Percentiles rank a stretch among this genome's conserved stretches.
Evolutionary conservation across 129 eudicot species (phyloP).

Genomic region (Ambrosia artemisiifolia): DNA sequence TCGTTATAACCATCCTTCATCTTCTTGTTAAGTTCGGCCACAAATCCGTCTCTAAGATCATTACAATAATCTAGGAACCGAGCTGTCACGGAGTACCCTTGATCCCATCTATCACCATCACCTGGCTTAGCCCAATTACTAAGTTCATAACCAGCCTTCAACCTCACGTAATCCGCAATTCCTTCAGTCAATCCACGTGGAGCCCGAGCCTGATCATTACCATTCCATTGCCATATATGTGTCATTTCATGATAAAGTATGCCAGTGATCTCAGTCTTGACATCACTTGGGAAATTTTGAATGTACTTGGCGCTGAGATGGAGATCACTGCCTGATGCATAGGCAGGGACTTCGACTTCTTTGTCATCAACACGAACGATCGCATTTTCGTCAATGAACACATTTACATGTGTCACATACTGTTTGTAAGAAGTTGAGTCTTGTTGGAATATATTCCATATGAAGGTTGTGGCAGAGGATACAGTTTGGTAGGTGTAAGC

Average conservation of each 20-base stretch:
- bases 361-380: slow-evolving; percentile 37
- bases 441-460: slow-evolving; percentile 55
- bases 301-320: slow-evolving; percentile 49
- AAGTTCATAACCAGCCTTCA: slow-evolving; percentile 45
- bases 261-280: slow-evolving; percentile 1
- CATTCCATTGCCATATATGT: slow-evolving; percentile 72
- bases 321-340: slow-evolving; percentile 31
- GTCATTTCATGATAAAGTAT: slow-evolving; percentile 62
- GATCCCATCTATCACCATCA: slow-evolving; percentile 51
- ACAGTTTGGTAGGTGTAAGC: slow-evolving; percentile 34
- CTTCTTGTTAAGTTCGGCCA: not conserved
- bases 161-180: slow-evolving; percentile 63
- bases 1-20: slow-evolving; percentile 53
- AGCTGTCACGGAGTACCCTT: slow-evolving; percentile 62
- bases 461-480: slow-evolving; percentile 38
- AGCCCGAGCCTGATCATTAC: slow-evolving; percentile 26
- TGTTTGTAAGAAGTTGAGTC: slow-evolving; percentile 34
- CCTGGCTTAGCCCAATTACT: slow-evolving; percentile 52
- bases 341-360: not conserved
- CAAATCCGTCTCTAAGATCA: slow-evolving; percentile 8
- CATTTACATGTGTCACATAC: slow-evolving; percentile 24
- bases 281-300: slow-evolving; percentile 34
- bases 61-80: slow-evolving; percentile 56
- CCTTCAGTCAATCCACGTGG: slow-evolving; percentile 59
- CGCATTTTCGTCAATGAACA: slow-evolving; percentile 33